These are phyloP conservation scores for Prunus padus DNA, from an alignment of 306 rosid genomes.

Conservation along the genomic window DNA sequence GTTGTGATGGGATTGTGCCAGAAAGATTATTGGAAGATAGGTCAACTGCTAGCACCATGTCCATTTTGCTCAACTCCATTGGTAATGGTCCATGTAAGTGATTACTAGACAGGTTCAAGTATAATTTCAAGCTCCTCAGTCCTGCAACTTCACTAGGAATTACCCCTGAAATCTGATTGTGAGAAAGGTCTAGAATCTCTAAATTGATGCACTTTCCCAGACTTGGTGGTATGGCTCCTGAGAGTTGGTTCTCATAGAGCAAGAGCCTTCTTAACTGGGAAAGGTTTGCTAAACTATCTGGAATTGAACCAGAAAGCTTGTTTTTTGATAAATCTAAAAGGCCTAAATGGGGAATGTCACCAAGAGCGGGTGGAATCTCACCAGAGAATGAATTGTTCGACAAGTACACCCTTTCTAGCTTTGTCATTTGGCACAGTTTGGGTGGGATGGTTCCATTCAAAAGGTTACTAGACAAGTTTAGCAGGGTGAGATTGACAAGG, in stretches of 20 bases:
- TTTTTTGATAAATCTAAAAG: slow-evolving; percentile 82
- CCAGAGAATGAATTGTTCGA: slow-evolving; percentile 82
- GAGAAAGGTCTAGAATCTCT: slow-evolving; percentile 84
- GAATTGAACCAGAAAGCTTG: slow-evolving; percentile 77
- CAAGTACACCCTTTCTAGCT: slow-evolving; percentile 68
- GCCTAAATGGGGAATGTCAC: slow-evolving; percentile 65
- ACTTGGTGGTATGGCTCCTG: slow-evolving; percentile 77
- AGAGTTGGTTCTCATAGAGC: slow-evolving; percentile 66
- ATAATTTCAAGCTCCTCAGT: slow-evolving; percentile 82
- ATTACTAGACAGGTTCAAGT: slow-evolving; percentile 76
- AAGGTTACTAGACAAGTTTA: slow-evolving; percentile 74
- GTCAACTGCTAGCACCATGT: slow-evolving; percentile 85
- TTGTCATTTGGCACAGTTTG: slow-evolving; percentile 49
- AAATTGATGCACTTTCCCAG: slow-evolving; percentile 75
- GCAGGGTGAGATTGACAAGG: slow-evolving; percentile 70
- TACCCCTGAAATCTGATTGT: slow-evolving; percentile 58
- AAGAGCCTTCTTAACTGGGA: slow-evolving; percentile 76
- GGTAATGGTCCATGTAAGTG: slow-evolving; percentile 62
- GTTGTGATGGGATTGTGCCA: slow-evolving; percentile 69
- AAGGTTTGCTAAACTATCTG: slow-evolving; percentile 79
- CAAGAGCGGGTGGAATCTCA: slow-evolving; percentile 72
- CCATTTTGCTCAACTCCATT: slow-evolving; percentile 89
- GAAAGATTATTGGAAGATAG: slow-evolving; percentile 74
- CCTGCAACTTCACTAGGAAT: slow-evolving; percentile 84
- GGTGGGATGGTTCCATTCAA: slow-evolving; percentile 77